Evolutionary conservation across 352 stramenopile species (phyloP).

Genomic region (Thalassiosira oceanica): DNA sequence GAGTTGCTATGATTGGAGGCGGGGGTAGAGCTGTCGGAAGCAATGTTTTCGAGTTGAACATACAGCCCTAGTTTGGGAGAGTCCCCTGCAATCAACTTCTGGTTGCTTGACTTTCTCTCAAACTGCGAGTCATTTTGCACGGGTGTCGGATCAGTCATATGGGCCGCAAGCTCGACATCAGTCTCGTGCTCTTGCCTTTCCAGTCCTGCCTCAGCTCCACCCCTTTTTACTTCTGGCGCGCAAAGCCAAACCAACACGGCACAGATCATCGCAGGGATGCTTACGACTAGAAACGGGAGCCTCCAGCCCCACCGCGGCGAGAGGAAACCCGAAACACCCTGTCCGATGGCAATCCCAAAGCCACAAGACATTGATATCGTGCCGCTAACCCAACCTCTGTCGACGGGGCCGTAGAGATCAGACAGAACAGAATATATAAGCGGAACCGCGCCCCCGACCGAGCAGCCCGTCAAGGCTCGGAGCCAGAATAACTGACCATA

Average conservation of each 20-base stretch:
- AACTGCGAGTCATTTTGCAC: conserved; percentile 26
- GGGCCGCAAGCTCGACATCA: background rate
- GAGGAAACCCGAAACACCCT: conserved; percentile 68
- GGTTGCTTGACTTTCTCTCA: background rate
- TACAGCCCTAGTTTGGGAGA: conserved; percentile 21
- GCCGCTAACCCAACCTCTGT: conserved; percentile 23
- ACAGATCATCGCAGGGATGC: conserved; percentile 63
- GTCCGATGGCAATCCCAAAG: conserved; percentile 70
- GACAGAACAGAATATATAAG: conserved; percentile 80
- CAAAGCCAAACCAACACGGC: conserved; percentile 58
- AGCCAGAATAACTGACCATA: conserved; percentile 67
- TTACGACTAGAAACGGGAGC: conserved; percentile 78
- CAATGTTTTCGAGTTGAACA: conserved; percentile 19
- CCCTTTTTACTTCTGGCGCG: conserved; percentile 65
- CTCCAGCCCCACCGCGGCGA: conserved; percentile 75
- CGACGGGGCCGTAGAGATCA: conserved; percentile 63
- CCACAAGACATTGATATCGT: conserved; percentile 61
- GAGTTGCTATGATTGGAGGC: background rate
- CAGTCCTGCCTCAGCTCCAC: conserved; percentile 43
- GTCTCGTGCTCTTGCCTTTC: background rate
- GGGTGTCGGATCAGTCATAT: conserved; percentile 17
- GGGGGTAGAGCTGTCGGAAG: background rate
- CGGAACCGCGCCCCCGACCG: conserved; percentile 75
- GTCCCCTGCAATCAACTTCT: conserved; percentile 5
- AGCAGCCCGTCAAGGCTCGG: conserved; percentile 73